Evolutionary conservation across 1,284 basidiomycete species (phyloP).

Genomic region (Cryptococcus wingfieldii): DNA sequence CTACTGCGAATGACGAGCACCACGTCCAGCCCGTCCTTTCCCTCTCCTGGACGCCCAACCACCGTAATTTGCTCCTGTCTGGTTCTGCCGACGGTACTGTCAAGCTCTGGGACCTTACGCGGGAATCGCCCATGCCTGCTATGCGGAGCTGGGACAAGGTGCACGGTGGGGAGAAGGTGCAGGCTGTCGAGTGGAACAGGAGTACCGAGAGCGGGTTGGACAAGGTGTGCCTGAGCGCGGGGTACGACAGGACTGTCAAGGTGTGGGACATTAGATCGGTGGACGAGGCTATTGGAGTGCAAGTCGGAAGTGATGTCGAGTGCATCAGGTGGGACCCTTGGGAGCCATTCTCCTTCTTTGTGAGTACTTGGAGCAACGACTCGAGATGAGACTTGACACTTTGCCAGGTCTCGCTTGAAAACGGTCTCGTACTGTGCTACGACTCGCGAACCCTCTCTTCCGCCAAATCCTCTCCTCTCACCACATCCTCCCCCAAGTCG

Average conservation of each 20-base stretch:
- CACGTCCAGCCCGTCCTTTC: constrained; percentile 92
- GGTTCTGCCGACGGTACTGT: constrained; percentile 92
- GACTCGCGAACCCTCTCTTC: constrained; percentile 79
- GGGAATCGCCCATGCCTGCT: constrained; percentile 59
- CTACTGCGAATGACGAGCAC: constrained; percentile 62
- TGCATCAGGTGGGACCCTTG: constrained; percentile 94
- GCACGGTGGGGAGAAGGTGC: constrained; percentile 90
- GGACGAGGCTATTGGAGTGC: constrained; percentile 67
- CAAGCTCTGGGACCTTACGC: constrained; percentile 92
- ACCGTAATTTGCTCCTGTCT: constrained; percentile 84
- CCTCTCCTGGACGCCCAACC: constrained; percentile 86
- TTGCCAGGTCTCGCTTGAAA: constrained; percentile 78
- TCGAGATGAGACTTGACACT: constrained; percentile 1
- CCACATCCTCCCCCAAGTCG: constrained; percentile 20
- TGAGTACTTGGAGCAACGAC: constrained; percentile 50
- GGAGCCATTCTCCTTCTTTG: constrained; percentile 81
- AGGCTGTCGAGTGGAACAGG: constrained; percentile 92
- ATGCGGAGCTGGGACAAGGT: constrained; percentile 75
- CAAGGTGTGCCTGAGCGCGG: constrained; percentile 83
- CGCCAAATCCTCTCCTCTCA: constrained; percentile 40
- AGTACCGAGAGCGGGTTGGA: constrained; percentile 58
- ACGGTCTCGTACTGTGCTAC: constrained; percentile 85
- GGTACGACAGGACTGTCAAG: constrained; percentile 87
- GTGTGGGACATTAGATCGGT: constrained; percentile 89
- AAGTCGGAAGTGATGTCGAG: constrained; percentile 86